Percentiles rank a stretch among this genome's conserved stretches.
These are phyloP conservation scores for Coniella lustricola DNA, from an alignment of 2,329 filamentous ascomycete species.

Conservation along the genomic window DNA sequence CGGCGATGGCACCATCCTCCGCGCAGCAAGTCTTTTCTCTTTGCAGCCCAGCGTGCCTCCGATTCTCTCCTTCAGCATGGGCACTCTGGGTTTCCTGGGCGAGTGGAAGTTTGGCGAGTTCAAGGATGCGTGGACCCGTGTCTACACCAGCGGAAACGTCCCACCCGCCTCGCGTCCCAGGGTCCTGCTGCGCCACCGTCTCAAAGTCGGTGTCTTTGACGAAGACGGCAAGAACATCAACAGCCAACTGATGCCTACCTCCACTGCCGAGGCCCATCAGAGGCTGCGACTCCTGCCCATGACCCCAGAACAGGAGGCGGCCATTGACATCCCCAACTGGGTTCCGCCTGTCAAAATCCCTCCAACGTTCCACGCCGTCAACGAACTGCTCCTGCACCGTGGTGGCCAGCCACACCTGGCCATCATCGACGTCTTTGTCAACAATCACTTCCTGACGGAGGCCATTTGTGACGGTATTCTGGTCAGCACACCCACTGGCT, in stretches of 20 bases:
- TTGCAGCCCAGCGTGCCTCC: constrained; percentile 77
- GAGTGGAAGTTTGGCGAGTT: constrained; percentile 96
- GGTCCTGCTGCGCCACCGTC: constrained; percentile 76
- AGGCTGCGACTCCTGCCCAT: constrained; percentile 24
- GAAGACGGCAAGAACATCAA: constrained; percentile 56
- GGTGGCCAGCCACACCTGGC: constrained; percentile 85
- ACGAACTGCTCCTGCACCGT: constrained; percentile 90
- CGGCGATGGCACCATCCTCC: constrained; percentile 85
- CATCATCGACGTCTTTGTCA: constrained; percentile 85
- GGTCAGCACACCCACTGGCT: constrained; percentile 87
- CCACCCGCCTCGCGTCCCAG: constrained; percentile 54
- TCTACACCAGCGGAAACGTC: constrained; percentile 69
- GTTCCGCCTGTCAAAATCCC: constrained; percentile 19
- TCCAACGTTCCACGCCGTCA: constrained; percentile 65
- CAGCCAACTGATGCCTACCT: constrained; percentile 41
- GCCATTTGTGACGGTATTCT: constrained; percentile 94
- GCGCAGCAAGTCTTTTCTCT: constrained; percentile 80
- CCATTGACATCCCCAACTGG: constrained; percentile 12
- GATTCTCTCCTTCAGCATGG: constrained; percentile 93
- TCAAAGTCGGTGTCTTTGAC: constrained; percentile 81
- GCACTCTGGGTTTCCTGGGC: constrained; percentile 86
- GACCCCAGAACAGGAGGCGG: constrained; percentile 15
- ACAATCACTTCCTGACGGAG: constrained; percentile 83
- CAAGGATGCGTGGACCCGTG: constrained; percentile 84
- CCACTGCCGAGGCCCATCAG: constrained; percentile 35